phyloP scores from a whole-genome alignment of 2,329 filamentous ascomycete genomes.

The Lachnellula cervina region DNA sequence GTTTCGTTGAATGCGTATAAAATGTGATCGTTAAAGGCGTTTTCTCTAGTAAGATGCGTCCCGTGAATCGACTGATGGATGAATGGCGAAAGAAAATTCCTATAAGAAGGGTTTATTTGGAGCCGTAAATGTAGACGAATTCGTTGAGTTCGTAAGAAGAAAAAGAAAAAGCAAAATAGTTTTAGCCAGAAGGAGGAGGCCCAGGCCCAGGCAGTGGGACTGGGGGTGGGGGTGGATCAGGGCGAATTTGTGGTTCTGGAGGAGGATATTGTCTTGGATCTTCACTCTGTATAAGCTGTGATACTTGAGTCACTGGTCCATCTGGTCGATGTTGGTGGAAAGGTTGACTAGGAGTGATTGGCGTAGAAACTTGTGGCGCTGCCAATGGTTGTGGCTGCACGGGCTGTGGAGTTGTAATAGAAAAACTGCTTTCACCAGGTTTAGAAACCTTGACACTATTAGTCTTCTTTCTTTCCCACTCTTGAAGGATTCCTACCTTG shows the following conservation, averaged over 20 bases:
- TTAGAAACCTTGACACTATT: conserved; percentile 7
- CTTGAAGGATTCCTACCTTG: conserved; percentile 13
- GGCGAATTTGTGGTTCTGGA: not conserved
- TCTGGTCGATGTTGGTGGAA: not conserved
- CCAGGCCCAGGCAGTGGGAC: not conserved
- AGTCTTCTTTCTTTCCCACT: not conserved
- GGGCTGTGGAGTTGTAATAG: conserved; percentile 3
- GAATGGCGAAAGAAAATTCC: conserved; percentile 11
- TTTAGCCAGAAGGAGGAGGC: not conserved
- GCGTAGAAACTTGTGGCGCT: not conserved
- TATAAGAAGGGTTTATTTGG: conserved; percentile 4
- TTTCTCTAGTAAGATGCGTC: conserved; percentile 19
- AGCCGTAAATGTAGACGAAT: not conserved
- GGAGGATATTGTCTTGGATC: not conserved
- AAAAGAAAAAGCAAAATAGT: not conserved
- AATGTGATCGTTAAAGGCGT: conserved; percentile 18
- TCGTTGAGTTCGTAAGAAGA: conserved; percentile 3
- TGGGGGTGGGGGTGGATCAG: not conserved
- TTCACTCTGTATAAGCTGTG: not conserved
- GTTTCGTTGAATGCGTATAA: conserved; percentile 17
- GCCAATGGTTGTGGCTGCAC: not conserved
- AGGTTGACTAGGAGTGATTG: not conserved
- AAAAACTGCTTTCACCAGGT: conserved; percentile 21
- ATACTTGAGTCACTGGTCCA: not conserved
- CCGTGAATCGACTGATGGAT: conserved; percentile 8